Base-by-base conservation (phyloP, 1,139 yeast genomes). In the Candida pseudocylindracea region DNA sequence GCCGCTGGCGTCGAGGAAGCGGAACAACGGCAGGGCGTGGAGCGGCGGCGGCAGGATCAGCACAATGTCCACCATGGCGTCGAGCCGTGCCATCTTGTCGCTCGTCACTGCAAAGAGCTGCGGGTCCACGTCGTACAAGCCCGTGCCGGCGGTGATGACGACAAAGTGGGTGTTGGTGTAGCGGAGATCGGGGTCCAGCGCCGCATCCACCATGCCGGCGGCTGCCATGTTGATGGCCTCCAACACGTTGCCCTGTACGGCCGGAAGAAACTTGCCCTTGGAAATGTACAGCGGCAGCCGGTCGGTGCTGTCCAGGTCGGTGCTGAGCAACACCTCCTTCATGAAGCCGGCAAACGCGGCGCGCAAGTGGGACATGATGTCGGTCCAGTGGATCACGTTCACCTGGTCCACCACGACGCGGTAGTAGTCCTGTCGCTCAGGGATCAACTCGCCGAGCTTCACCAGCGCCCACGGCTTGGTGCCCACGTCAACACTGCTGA, bases 331-430 rank as follows among this genome's bases (percentile, higher is more conserved):
- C 28, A 59, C 73, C 40, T 81, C 93, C 38, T 73, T 57, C 39
- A 75, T 73, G 45, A 88, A 81, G 37, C 71, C 70, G 31, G 88
- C 74, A 53, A 88, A 85, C 46, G 91, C 98, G 29, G 72, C 59
- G 36, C 96, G 57, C 35, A 91, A 54, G 4, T 75, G 72, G 15
- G 80, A 80, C 95, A 91, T 83, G 35, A 88, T 85, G 41, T 76
- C 74, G 38, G 71, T 78, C 98, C 98, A 91, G 39, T 68, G 71
- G 29, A 74, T 64, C 31, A 81, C 78, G 43, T 76, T 81, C 8
- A 81, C 91, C 48, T 85, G 94, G 49, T 91, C 98, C 2, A 88
- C 95, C 3, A 88, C 98, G 11, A 88, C 93, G 33, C 96, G 60
- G 47, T 73, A 91, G 47, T 72, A 85, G 48, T 88, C 95, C 36